These are phyloP conservation scores for Eurotiales sp. DNA, from an alignment of 2,329 filamentous ascomycete genomes.

Conservation along the genomic window DNA sequence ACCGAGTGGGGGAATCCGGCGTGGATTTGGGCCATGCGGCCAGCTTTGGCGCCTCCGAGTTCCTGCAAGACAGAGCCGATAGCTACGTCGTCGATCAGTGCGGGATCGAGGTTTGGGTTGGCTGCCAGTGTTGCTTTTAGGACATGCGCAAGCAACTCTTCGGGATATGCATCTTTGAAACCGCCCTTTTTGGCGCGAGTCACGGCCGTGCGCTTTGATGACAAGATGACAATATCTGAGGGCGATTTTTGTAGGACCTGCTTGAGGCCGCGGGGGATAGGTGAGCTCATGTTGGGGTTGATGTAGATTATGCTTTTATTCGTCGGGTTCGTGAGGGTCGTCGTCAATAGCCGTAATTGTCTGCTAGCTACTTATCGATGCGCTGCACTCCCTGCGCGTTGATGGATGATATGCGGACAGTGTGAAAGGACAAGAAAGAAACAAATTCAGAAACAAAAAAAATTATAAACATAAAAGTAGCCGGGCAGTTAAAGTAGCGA, in stretches of 20 bases:
- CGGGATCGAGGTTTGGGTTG: slow-evolving; percentile 68
- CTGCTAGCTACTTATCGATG: neutral
- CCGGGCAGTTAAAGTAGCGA: slow-evolving; percentile 14
- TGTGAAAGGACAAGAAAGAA: neutral
- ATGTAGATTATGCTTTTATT: too few species aligned
- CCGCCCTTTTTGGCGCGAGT: slow-evolving; percentile 78
- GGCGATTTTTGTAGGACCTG: slow-evolving; percentile 75
- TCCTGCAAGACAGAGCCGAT: slow-evolving; percentile 88
- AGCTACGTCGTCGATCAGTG: slow-evolving; percentile 71
- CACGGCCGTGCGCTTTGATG: slow-evolving; percentile 82
- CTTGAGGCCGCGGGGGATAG: slow-evolving; percentile 62
- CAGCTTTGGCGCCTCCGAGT: slow-evolving; percentile 84
- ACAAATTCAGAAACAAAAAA: neutral
- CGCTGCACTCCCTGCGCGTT: neutral
- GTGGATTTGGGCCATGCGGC: slow-evolving; percentile 85
- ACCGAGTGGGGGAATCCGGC: slow-evolving; percentile 70
- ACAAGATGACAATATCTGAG: slow-evolving; percentile 82
- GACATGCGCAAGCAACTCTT: slow-evolving; percentile 70
- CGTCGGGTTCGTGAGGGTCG: too few species aligned
- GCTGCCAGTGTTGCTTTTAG: slow-evolving; percentile 66
- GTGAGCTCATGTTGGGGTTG: slow-evolving; percentile 46
- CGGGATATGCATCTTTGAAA: slow-evolving; percentile 84
- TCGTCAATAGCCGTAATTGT: neutral
- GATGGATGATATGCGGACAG: neutral
- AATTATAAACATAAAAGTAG: neutral